phyloP scores from a whole-genome alignment of 2,329 filamentous ascomycete genomes.

The Verticillium nonalfalfae region DNA sequence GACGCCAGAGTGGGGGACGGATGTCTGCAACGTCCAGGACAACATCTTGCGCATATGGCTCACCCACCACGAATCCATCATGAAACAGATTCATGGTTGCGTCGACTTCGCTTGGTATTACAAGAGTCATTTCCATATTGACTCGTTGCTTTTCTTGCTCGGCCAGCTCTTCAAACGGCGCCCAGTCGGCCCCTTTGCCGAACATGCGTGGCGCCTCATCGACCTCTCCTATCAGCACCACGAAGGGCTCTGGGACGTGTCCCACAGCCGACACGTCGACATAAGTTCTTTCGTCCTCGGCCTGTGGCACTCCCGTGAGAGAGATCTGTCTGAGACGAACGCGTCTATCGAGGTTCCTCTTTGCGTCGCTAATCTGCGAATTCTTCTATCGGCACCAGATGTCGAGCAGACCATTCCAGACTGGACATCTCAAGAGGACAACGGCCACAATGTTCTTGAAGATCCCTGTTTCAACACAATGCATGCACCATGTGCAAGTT shows the following conservation, averaged over 20 bases:
- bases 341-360: no score
- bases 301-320: constrained; percentile 33
- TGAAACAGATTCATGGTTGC: constrained; percentile 10
- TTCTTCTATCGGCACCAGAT: no score
- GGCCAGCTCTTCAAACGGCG: constrained; percentile 43
- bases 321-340: constrained; percentile 1
- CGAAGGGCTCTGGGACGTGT: constrained; percentile 42
- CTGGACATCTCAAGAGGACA: no score
- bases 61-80: constrained; percentile 42
- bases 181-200: constrained; percentile 35
- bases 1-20: constrained; percentile 41
- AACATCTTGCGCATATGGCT: constrained; percentile 50
- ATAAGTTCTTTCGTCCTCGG: constrained; percentile 43
- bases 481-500: no score
- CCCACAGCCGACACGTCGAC: constrained; percentile 33
- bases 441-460: no score
- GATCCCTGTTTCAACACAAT: no score
- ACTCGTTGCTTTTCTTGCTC: constrained; percentile 48
- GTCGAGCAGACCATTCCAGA: no score
- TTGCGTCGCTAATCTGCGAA: no score
- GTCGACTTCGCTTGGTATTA: constrained; percentile 36
- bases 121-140: constrained; percentile 47
- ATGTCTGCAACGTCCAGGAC: constrained; percentile 42
- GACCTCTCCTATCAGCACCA: constrained; percentile 41
- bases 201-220: constrained; percentile 45